Evolutionary conservation across 495 filamentous ascomycete species (phyloP).

Genomic region (Evansstolkia leycettana): DNA sequence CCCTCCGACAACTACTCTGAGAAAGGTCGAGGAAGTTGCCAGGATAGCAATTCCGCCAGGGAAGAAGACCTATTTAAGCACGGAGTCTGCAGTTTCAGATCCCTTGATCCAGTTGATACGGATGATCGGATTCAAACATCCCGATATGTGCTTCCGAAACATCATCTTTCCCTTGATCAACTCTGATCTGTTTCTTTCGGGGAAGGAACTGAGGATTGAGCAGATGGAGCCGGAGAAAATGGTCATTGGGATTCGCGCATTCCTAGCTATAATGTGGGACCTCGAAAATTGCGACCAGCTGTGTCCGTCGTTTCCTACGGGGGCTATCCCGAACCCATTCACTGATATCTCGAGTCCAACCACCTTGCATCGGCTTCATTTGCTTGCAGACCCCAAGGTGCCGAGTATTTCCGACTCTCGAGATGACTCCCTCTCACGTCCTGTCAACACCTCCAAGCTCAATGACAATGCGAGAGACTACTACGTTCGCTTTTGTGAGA

Average conservation of each 20-base stretch:
- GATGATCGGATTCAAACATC: slow-evolving; percentile 88
- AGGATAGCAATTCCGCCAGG: slow-evolving; percentile 67
- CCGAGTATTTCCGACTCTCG: slow-evolving; percentile 23
- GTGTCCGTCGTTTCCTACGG: slow-evolving; percentile 68
- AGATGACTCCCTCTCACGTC: slow-evolving; percentile 36
- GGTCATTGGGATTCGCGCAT: slow-evolving; percentile 89
- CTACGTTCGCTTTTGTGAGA: slow-evolving; percentile 84
- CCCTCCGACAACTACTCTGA: slow-evolving; percentile 48
- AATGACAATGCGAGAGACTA: slow-evolving; percentile 67
- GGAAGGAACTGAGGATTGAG: slow-evolving; percentile 75
- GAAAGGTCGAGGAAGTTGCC: slow-evolving; percentile 79
- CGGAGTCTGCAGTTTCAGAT: slow-evolving; percentile 70
- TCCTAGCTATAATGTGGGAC: slow-evolving; percentile 84
- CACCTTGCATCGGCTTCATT: slow-evolving; percentile 25
- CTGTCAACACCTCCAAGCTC: slow-evolving; percentile 62
- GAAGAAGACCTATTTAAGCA: slow-evolving; percentile 64
- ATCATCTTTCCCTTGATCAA: slow-evolving; percentile 94
- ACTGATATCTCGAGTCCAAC: slow-evolving; percentile 22
- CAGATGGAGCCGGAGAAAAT: slow-evolving; percentile 93
- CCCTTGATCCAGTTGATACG: slow-evolving; percentile 87
- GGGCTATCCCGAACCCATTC: slow-evolving; percentile 33
- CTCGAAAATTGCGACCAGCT: slow-evolving; percentile 74
- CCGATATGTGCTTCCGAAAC: slow-evolving; percentile 79
- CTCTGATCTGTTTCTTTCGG: slow-evolving; percentile 65
- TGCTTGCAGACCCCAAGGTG: slow-evolving; percentile 24